Evolutionary conservation across 352 stramenopile species (phyloP).

Genomic region (Elongisporangium senticosum): DNA sequence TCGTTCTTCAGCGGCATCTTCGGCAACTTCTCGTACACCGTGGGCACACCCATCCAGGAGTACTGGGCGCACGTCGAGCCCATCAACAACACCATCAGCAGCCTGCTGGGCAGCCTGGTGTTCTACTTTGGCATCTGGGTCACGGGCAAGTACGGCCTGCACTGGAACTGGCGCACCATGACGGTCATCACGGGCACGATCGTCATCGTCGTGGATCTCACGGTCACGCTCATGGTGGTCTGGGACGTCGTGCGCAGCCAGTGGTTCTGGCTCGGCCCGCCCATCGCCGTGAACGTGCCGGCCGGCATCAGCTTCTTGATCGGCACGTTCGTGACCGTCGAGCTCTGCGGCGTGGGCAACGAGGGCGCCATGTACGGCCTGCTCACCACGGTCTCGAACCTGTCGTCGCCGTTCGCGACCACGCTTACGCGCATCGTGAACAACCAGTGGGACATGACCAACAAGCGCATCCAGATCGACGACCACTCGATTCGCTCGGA

Average conservation of each 20-base stretch:
- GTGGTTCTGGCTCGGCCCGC: constrained; percentile 26
- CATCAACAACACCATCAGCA: constrained; percentile 23
- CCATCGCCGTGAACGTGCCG: constrained; percentile 22
- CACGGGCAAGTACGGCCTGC: constrained; percentile 25
- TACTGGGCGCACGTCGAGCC: constrained; percentile 26
- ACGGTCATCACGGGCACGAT: constrained; percentile 15
- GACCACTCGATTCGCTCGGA: constrained; percentile 21
- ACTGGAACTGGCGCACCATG: constrained; percentile 36
- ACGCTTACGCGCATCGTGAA: constrained; percentile 30
- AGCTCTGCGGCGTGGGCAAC: constrained; percentile 33
- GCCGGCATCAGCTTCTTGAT: constrained; percentile 27
- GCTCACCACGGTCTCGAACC: constrained; percentile 25
- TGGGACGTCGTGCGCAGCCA: constrained; percentile 31
- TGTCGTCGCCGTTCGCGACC: constrained; percentile 23
- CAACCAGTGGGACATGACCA: constrained; percentile 23
- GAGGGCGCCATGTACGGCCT: constrained; percentile 34
- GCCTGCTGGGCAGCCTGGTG: constrained; percentile 19
- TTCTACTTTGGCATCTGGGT: constrained; percentile 19
- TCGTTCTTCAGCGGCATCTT: constrained; percentile 33
- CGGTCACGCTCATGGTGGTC: constrained; percentile 15
- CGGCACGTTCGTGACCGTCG: constrained; percentile 23
- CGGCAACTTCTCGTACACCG: constrained; percentile 20
- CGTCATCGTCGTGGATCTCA: constrained; percentile 20
- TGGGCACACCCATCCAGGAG: constrained; percentile 14
- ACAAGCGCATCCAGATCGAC: constrained; percentile 26